phyloP scores from a whole-genome alignment of 768 basidiomycete genomes.

The Amanita rubescens region DNA sequence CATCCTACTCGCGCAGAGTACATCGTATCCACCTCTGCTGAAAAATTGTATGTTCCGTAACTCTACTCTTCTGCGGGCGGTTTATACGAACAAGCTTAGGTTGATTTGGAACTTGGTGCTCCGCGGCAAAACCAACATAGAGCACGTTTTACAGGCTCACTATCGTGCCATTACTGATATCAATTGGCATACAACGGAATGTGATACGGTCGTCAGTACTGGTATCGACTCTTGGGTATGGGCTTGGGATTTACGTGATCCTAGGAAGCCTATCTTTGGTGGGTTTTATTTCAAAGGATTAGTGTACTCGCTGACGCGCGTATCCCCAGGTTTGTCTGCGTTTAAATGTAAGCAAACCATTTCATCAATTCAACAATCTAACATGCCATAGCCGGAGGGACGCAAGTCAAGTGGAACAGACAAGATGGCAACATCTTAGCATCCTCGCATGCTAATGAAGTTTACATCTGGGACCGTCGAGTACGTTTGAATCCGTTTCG shows the following conservation, averaged over 20 bases:
- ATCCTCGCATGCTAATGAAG: conserved; percentile 80
- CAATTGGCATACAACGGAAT: conserved; percentile 90
- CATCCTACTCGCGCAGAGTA: conserved; percentile 70
- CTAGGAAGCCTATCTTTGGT: conserved; percentile 72
- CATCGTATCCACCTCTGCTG: conserved; percentile 82
- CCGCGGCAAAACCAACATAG: conserved; percentile 68
- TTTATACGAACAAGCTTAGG: conserved; percentile 25
- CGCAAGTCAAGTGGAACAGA: conserved; percentile 97
- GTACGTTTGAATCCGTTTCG: conserved; percentile 34
- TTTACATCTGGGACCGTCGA: conserved; percentile 91
- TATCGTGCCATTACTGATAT: conserved; percentile 96
- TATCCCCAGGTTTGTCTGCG: conserved; percentile 29
- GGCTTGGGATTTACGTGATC: conserved; percentile 83
- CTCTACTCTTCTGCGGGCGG: background rate
- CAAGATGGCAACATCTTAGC: conserved; percentile 82
- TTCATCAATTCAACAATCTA: background rate
- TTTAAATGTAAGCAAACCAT: conserved; percentile 29
- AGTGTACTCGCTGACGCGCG: background rate
- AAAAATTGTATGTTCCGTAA: conserved; percentile 59
- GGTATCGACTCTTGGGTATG: conserved; percentile 93
- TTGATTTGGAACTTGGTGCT: conserved; percentile 92
- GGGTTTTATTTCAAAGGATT: conserved; percentile 37
- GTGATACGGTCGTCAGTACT: conserved; percentile 80
- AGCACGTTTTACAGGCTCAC: conserved; percentile 82
- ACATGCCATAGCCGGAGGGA: conserved; percentile 59